Evolutionary conservation across 192 early-diverging fungal genomes (phyloP).

Genomic region (Gamsiella multidivaricata): DNA sequence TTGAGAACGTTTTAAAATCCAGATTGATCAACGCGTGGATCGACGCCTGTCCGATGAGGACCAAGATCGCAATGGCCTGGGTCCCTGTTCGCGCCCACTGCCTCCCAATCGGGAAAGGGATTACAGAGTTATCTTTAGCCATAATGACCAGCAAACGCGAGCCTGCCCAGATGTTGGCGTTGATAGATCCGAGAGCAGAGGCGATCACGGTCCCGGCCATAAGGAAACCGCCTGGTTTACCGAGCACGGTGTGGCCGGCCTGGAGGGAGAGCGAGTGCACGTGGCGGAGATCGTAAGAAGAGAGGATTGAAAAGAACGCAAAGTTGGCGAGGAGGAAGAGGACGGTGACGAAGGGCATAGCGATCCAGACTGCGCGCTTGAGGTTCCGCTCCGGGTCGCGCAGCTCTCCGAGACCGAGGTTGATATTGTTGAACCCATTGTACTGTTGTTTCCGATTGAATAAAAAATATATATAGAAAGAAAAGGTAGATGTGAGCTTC

Average conservation of each 20-base stretch:
- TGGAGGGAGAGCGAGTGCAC: conserved; percentile 47
- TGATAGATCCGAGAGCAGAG: conserved; percentile 63
- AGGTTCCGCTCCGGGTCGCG: conserved; percentile 48
- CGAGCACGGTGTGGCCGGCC: conserved; percentile 43
- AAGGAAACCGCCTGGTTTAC: conserved; percentile 32
- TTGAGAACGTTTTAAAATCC: conserved; percentile 53
- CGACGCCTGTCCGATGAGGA: conserved; percentile 33
- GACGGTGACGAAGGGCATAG: conserved; percentile 46
- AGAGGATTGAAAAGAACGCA: conserved; percentile 53
- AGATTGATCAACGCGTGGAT: conserved; percentile 35
- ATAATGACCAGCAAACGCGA: conserved; percentile 53
- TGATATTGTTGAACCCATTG: conserved; percentile 61
- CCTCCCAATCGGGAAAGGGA: conserved; percentile 22
- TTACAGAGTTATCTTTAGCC: conserved; percentile 50
- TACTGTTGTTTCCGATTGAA: conserved; percentile 17
- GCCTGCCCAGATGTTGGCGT: conserved; percentile 68
- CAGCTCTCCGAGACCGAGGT: conserved; percentile 48
- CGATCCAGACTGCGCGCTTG: conserved; percentile 45
- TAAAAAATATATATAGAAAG: neutral
- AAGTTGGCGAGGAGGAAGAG: conserved; percentile 55
- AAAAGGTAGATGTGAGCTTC: neutral
- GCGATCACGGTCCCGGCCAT: conserved; percentile 48
- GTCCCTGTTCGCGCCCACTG: conserved; percentile 34
- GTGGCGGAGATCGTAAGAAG: conserved; percentile 49
- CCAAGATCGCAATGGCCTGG: conserved; percentile 24